Evolutionary conservation across 2,329 filamentous ascomycete genomes (phyloP).

Genomic region (Huntiella omanensis): DNA sequence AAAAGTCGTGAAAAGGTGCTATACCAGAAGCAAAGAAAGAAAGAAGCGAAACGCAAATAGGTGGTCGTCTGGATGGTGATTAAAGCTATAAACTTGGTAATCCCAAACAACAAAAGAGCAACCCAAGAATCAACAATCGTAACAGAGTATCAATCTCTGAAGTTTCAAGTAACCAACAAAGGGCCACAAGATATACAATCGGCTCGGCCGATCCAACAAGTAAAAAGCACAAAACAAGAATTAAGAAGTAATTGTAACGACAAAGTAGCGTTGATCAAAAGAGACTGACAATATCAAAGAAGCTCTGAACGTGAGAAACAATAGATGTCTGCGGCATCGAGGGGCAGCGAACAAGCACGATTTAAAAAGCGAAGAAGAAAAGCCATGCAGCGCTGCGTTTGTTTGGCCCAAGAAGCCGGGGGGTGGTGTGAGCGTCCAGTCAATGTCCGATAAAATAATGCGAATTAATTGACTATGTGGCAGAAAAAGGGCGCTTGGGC

Average conservation of each 20-base stretch:
- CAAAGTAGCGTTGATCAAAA: neutral
- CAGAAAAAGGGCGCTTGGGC: too few species aligned
- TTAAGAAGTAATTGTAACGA: neutral
- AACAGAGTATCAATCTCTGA: neutral
- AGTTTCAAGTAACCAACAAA: too few species aligned
- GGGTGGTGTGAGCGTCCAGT: too few species aligned
- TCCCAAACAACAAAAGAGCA: neutral
- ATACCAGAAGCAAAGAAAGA: conserved; percentile 1
- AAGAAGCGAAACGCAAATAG: neutral
- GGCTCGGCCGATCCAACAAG: neutral
- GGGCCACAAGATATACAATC: too few species aligned
- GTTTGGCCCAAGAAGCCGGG: too few species aligned
- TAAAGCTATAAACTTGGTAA: neutral
- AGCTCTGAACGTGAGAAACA: neutral
- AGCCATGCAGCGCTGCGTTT: neutral
- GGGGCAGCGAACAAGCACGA: neutral
- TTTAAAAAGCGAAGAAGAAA: neutral
- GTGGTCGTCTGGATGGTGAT: neutral
- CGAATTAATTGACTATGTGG: too few species aligned
- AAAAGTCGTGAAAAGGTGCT: neutral
- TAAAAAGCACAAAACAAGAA: conserved; percentile 2
- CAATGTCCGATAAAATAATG: too few species aligned
- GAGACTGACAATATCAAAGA: conserved; percentile 3
- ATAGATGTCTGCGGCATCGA: neutral
- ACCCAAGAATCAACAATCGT: neutral